Evolutionary conservation across 345 rosid species (phyloP), one percentile per base, ranked within the genome.

Genomic region (Murraya koenigii): DNA sequence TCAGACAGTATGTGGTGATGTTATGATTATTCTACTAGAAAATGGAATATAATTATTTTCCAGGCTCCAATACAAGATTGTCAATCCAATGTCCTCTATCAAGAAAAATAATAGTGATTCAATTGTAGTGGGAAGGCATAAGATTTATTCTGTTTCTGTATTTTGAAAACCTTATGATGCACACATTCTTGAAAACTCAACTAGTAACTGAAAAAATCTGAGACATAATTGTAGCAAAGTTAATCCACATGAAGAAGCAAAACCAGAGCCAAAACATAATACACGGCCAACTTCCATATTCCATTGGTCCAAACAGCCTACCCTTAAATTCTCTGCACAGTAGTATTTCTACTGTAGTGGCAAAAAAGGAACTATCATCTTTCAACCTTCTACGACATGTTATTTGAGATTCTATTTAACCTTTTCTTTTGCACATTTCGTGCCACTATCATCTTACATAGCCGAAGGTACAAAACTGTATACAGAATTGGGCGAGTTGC

Each of bases 371-470:
- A 8, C 41, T 3, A 35, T 33, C 26, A 65, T n/a, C 7, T 65
- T 1, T 32, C 38, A 61, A 61, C 36, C 36, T 26, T 61, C 65
- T 28, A 30, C 67, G 25, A 23, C 35, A 33, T 35, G 28, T 19
- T 35, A 2, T 8, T 33, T 64, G 8, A 33, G 69, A 33, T 64
- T 19, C 44, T 33, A 4, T 65, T 65, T 65, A 3, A 33, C 14
- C 8, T 33, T 61, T 65, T 32, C 44, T 65, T 65, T 65, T 8
- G 22, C 41, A 19, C 44, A 65, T 20, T 22, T 20, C 26, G 86
- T 80, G 81, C 85, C 92, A 72, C 90, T 95, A 84, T 93, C 97
- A 84, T 88, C 97, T 47, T 94, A 93, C 89, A 90, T 84, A 25
- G 97, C 90, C 44, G 92, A 88, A 73, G 93, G 91, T 86, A 92